phyloP scores from a whole-genome alignment of 2,329 filamentous ascomycete genomes.

The Penicillium rolfsii region DNA sequence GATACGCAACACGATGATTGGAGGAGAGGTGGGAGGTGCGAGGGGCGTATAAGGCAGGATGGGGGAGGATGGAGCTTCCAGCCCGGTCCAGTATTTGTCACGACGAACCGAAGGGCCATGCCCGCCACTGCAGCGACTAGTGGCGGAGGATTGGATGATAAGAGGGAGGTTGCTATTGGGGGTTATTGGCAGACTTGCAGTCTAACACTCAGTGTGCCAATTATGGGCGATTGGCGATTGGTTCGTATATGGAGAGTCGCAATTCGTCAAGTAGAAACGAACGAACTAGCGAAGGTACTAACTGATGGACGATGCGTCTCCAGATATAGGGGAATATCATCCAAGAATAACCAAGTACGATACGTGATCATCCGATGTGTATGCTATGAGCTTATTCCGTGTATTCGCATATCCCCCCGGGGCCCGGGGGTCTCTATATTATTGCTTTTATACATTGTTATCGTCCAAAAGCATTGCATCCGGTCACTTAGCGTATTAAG shows the following conservation, averaged over 20 bases:
- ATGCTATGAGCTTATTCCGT: not conserved
- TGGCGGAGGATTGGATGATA: not conserved
- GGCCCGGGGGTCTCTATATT: not conserved
- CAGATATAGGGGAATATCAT: too few relatives aligned
- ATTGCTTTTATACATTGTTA: not conserved
- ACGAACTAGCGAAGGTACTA: too few relatives aligned
- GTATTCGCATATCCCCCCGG: not conserved
- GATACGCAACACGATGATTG: not conserved
- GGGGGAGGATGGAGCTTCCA: not conserved
- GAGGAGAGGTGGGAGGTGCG: not conserved
- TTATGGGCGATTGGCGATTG: not conserved
- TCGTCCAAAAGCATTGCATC: not conserved
- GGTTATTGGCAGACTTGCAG: conserved; percentile 1
- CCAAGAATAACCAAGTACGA: too few relatives aligned
- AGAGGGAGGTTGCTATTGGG: not conserved
- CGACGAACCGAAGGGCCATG: not conserved
- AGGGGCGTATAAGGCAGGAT: not conserved
- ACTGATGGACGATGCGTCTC: not conserved
- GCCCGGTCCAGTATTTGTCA: conserved; percentile 2
- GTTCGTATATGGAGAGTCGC: too few relatives aligned
- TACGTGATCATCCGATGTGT: not conserved
- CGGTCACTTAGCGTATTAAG: not conserved
- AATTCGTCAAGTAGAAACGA: too few relatives aligned
- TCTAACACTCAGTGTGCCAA: not conserved
- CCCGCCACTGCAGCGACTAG: conserved; percentile 2